Evolutionary conservation across 1,139 yeast genomes (phyloP).

Genomic region (Yamadazyma trypodendri): DNA sequence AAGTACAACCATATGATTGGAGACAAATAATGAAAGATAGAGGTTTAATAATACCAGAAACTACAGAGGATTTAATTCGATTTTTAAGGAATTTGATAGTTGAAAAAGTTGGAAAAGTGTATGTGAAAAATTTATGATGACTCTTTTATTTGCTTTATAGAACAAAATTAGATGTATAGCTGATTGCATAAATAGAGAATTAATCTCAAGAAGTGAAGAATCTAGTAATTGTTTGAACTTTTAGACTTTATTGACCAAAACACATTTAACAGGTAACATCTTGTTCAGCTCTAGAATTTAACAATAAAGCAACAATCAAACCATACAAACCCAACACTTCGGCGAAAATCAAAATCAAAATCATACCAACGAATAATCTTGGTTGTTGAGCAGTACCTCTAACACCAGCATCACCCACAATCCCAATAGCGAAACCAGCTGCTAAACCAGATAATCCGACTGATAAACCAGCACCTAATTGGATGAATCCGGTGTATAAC

Average conservation of each 20-base stretch:
- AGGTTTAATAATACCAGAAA: conserved; percentile 20
- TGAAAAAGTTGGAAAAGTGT: conserved; percentile 40
- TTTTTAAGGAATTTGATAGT: conserved; percentile 33
- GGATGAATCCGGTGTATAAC: conserved; percentile 95
- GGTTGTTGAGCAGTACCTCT: conserved; percentile 97
- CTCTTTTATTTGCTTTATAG: not conserved
- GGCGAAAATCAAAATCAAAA: conserved; percentile 93
- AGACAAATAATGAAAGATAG: conserved; percentile 19
- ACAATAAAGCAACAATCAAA: conserved; percentile 91
- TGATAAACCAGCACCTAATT: conserved; percentile 96
- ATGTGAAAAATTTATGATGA: conserved; percentile 19
- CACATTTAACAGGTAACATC: conserved; percentile 70
- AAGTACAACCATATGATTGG: conserved; percentile 24
- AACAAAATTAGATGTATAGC: conserved; percentile 6
- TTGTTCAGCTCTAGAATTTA: conserved; percentile 96
- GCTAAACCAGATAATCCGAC: conserved; percentile 98
- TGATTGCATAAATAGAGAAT: conserved; percentile 1
- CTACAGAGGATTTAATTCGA: conserved; percentile 24
- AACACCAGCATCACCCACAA: conserved; percentile 98
- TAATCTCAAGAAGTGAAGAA: conserved; percentile 11
- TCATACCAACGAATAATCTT: conserved; percentile 90
- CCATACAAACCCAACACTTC: conserved; percentile 98
- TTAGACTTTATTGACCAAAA: not conserved
- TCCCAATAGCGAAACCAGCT: conserved; percentile 97
- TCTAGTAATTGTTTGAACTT: conserved; percentile 5